Percentiles rank a stretch among this genome's conserved stretches.
Evolutionary conservation across 805 yeast genomes (phyloP).

Genomic region (Hanseniaspora lindneri): DNA sequence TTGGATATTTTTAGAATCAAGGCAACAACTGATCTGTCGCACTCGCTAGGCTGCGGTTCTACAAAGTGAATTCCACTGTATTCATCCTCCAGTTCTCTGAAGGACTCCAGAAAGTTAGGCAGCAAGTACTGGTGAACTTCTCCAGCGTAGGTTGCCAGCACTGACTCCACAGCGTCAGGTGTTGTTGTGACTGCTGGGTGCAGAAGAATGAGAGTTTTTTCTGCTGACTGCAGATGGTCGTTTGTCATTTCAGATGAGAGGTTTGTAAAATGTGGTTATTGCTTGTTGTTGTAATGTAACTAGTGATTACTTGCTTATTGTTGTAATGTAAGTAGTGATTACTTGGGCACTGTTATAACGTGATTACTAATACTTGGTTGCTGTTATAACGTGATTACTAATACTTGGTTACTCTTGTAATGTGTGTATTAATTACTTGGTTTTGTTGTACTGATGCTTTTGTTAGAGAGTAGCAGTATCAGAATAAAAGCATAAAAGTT

Average conservation of each 20-base stretch:
- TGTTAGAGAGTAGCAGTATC: too few relatives aligned
- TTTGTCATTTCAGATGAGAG: not conserved
- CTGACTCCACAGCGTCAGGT: slow-evolving; percentile 34
- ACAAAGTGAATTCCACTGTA: slow-evolving; percentile 10
- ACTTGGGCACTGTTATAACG: too few relatives aligned
- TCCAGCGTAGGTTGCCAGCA: not conserved
- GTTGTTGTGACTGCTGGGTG: slow-evolving; percentile 59
- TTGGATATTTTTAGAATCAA: slow-evolving; percentile 11
- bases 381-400: too few relatives aligned
- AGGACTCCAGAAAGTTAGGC: slow-evolving; percentile 10
- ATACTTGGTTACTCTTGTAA: too few relatives aligned
- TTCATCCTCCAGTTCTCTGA: not conserved
- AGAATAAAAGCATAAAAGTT: too few relatives aligned
- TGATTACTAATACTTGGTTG: too few relatives aligned
- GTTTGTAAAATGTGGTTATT: not conserved
- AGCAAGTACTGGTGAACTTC: slow-evolving; percentile 10
- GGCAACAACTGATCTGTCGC: slow-evolving; percentile 10
- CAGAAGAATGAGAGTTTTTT: slow-evolving; percentile 36
- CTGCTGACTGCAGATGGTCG: not conserved
- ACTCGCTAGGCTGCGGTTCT: slow-evolving; percentile 13
- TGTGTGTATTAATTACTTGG: too few relatives aligned
- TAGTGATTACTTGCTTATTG: too few relatives aligned
- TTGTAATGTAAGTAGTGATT: too few relatives aligned
- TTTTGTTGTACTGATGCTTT: too few relatives aligned
- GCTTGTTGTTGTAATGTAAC: too few relatives aligned